Conservation (phyloP, 176 grass and related monocot species). For the Bonia amplexicaulis region DNA sequence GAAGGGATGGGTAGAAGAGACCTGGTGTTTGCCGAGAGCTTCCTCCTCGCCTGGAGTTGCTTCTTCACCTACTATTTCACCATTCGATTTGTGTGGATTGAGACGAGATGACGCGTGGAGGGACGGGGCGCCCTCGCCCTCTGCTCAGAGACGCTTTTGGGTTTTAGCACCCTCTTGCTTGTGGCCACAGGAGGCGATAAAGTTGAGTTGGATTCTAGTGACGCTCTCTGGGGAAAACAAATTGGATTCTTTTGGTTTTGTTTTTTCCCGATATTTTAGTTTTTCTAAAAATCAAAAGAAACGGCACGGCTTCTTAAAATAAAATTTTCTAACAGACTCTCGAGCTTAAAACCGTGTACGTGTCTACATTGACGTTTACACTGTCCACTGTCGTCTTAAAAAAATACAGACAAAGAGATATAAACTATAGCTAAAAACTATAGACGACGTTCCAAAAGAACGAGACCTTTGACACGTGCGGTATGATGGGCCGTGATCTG, state of each 20-base stretch:
- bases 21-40: not conserved
- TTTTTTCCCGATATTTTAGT: no score
- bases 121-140: not conserved
- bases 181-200: not conserved
- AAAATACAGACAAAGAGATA: no score
- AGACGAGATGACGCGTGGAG: slow-evolving; percentile 20
- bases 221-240: no score
- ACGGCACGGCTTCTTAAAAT: no score
- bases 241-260: no score
- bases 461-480: not conserved
- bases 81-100: slow-evolving; percentile 41
- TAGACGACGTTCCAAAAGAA: no score
- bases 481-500: no score
- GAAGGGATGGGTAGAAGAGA: not conserved
- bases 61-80: not conserved
- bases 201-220: not conserved
- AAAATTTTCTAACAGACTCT: no score
- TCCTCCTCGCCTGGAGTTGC: not conserved
- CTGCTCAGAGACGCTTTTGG: not conserved
- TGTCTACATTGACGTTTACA: no score
- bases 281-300: no score
- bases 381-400: rapidly evolving
- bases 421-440: no score
- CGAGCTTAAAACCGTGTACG: no score
- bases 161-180: not conserved